Base-by-base conservation (phyloP, 345 rosid genomes). In the Cardamine chenopodiifolia region DNA sequence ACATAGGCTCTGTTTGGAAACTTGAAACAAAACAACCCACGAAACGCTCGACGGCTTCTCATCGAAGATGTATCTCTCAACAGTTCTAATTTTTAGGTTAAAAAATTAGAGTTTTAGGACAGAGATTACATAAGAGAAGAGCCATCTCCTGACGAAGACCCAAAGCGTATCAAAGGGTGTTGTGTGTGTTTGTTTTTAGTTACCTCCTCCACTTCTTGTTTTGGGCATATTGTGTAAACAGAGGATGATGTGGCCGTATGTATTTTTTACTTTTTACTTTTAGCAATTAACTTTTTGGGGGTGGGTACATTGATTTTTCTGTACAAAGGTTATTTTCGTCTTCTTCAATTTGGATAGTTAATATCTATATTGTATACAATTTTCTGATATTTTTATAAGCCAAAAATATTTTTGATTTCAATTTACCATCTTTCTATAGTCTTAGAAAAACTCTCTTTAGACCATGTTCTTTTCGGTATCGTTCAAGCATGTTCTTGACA, bases 1-100 rank as follows among this genome's bases (percentile, higher is more conserved):
- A 95, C 22, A 92, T 95, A 53, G 85, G 93, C 79, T 74, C 68
- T 19, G 88, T 83, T 71, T 95, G 96, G 99, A 92, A 88, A 69
- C 54, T 78, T 5, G 99, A 92, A 80, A 92, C 96, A 5, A 86
- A 83, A 79, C 84, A 62, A 47, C 90, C 88, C 6, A 79, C 77
- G 19, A 94, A 82, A 80, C 81, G 83, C 71, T 67, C 84, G 0
- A 71, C 42, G 5, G 80, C 84, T 70, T 80, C 82, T 83, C 91
- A 70, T 54, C 80, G 95, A 76, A 76, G 88, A 72, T 89, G 90
- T 85, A 89, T 87, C 68, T 89, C 95, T 55, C 95, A 87, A 79
- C 95, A 86, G 74, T 83, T 82, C 76, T 88, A 39, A 70, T 35
- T 31, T 5, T 63, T 44, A 47, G 66, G 78, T 7, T 5, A 5